These are phyloP conservation scores for Oxyria digyna DNA, from an alignment of 148 eudicot genomes.

Conservation along the genomic window DNA sequence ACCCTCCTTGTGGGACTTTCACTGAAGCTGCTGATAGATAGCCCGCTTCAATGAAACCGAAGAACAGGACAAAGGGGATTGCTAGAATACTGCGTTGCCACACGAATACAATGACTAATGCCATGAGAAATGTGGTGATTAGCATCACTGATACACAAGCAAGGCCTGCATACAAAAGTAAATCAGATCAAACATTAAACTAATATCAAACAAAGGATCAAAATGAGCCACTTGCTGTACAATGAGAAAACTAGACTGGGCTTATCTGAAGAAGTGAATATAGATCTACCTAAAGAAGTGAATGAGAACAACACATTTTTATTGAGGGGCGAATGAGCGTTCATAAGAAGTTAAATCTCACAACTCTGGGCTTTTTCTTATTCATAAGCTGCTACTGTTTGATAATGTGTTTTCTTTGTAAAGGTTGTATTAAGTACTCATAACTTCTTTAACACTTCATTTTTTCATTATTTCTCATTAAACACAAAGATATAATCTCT, in stretches of 20 bases:
- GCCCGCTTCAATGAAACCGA: constrained; percentile 53
- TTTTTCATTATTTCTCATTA: too few species aligned
- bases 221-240: neutral
- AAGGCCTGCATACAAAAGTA: constrained; percentile 42
- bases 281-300: too few species aligned
- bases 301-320: neutral
- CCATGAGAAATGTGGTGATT: constrained; percentile 79
- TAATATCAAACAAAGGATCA: neutral
- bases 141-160: constrained; percentile 89
- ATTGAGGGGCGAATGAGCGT: neutral
- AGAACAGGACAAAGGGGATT: constrained; percentile 49
- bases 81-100: constrained; percentile 57
- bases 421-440: neutral
- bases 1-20: constrained; percentile 92
- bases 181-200: neutral
- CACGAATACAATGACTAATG: constrained; percentile 56
- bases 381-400: neutral
- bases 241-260: neutral
- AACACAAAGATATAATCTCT: too few species aligned
- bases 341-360: neutral
- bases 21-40: constrained; percentile 66
- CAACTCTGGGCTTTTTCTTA: neutral
- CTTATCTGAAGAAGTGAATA: too few species aligned
- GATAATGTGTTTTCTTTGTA: neutral
- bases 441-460: too few species aligned